These are phyloP conservation scores for Hortiboletus flavorubellus DNA, from an alignment of 768 basidiomycete genomes.

Conservation along the genomic window DNA sequence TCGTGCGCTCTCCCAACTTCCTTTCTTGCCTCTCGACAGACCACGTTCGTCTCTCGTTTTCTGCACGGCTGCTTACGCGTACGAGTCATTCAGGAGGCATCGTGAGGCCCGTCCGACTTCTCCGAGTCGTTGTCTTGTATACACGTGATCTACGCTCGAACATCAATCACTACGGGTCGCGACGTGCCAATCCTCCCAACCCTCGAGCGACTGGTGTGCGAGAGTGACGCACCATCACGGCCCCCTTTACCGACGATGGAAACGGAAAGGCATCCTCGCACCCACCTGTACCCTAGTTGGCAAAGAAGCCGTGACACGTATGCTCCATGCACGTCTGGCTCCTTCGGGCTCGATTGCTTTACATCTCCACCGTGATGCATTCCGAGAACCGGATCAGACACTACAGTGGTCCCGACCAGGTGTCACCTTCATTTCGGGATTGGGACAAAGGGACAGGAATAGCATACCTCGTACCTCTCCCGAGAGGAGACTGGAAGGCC, in stretches of 20 bases:
- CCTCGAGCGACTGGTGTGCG: conserved; percentile 25
- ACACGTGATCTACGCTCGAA: too few species aligned
- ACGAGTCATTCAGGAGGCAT: neutral
- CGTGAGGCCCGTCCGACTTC: neutral
- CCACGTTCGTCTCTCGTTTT: neutral
- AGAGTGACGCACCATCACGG: conserved; percentile 4
- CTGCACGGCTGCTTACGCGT: neutral
- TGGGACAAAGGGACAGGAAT: conserved; percentile 26
- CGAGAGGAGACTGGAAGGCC: too few species aligned
- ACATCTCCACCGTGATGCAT: conserved; percentile 16
- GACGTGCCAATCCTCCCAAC: conserved; percentile 22
- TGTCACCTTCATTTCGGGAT: conserved; percentile 54
- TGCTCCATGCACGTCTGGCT: conserved; percentile 34
- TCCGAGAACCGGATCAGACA: conserved; percentile 4
- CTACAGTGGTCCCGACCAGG: conserved; percentile 45
- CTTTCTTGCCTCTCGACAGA: neutral
- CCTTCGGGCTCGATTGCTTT: conserved; percentile 16
- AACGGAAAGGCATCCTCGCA: conserved; percentile 47
- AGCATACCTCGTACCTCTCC: too few species aligned
- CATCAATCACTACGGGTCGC: neutral
- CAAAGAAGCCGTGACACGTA: conserved; percentile 27
- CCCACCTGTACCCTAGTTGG: conserved; percentile 45
- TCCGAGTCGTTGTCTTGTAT: neutral
- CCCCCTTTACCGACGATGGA: conserved; percentile 31
- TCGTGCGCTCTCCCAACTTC: neutral